Percentiles rank a stretch among this genome's conserved stretches.
These are phyloP conservation scores for Viola pubescens DNA, from an alignment of 441 rosid genomes.

Conservation along the genomic window DNA sequence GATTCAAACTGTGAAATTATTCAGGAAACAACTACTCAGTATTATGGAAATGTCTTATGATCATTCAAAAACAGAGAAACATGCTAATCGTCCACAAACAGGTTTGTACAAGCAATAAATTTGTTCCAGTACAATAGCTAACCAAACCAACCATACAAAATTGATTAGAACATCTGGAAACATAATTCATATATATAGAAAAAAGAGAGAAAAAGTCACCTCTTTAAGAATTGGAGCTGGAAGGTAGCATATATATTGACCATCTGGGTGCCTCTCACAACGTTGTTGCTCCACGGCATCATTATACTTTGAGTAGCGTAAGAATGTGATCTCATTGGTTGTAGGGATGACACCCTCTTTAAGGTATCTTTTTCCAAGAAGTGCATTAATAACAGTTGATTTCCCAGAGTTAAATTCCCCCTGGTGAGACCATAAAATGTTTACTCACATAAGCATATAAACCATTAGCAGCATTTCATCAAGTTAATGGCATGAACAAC, in stretches of 20 bases:
- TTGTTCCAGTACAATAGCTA: no score
- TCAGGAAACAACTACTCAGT: not conserved
- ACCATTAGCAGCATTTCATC: conserved; percentile 6
- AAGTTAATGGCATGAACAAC: conserved; percentile 10
- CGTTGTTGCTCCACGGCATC: conserved; percentile 57
- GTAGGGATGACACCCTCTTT: conserved; percentile 92
- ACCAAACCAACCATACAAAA: not conserved
- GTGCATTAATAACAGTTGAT: conserved; percentile 91
- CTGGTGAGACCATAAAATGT: conserved; percentile 35
- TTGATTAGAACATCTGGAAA: conserved; percentile 6
- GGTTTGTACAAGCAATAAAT: no score
- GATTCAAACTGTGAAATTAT: not conserved
- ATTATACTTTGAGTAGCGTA: conserved; percentile 56
- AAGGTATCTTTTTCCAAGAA: conserved; percentile 86
- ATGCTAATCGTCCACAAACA: no score
- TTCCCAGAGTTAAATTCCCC: conserved; percentile 97
- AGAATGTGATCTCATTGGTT: conserved; percentile 85
- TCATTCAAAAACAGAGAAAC: no score
- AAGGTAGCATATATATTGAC: conserved; percentile 78
- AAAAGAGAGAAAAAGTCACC: conserved; percentile 39
- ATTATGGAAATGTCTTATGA: not conserved
- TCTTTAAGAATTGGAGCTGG: conserved; percentile 88
- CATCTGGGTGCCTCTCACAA: conserved; percentile 86
- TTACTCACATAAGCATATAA: conserved; percentile 13
- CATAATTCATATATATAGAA: conserved; percentile 10